phyloP scores from a whole-genome alignment of 2,329 filamentous ascomycete genomes.

The Penicillium sp. region DNA sequence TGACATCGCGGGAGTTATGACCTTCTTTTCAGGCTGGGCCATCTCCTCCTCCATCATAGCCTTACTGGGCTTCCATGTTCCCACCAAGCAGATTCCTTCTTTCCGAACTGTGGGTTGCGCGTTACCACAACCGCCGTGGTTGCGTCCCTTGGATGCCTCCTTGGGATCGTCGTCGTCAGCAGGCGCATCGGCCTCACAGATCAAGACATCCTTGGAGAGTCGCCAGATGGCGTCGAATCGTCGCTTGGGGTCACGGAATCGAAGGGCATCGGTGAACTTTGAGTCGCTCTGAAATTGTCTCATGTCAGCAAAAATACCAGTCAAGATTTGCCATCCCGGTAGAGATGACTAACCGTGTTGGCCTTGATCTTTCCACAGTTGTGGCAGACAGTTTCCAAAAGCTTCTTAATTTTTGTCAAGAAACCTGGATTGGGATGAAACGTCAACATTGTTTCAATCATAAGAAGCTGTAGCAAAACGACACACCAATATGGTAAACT shows the following conservation, averaged over 20 bases:
- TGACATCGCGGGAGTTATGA: slow-evolving; percentile 80
- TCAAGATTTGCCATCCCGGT: slow-evolving; percentile 57
- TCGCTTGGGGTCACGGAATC: slow-evolving; percentile 85
- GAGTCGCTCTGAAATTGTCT: slow-evolving; percentile 68
- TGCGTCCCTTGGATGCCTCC: slow-evolving; percentile 57
- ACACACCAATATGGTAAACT: slow-evolving; percentile 77
- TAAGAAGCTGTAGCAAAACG: slow-evolving; percentile 14
- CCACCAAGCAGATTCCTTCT: slow-evolving; percentile 80
- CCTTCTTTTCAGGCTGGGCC: slow-evolving; percentile 74
- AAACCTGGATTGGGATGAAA: slow-evolving; percentile 64
- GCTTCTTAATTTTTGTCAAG: slow-evolving; percentile 98
- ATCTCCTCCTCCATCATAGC: slow-evolving; percentile 69
- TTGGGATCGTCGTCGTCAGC: slow-evolving; percentile 69
- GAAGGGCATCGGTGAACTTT: slow-evolving; percentile 79
- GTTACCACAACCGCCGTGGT: slow-evolving; percentile 93
- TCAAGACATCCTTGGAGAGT: slow-evolving; percentile 83
- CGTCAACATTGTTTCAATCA: slow-evolving; percentile 27
- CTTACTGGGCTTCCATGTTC: slow-evolving; percentile 70
- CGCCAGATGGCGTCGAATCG: slow-evolving; percentile 93
- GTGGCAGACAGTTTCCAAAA: slow-evolving; percentile 97
- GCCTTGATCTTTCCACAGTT: slow-evolving; percentile 97
- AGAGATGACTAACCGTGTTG: slow-evolving; percentile 90
- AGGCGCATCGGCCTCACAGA: slow-evolving; percentile 77
- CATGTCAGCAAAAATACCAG: slow-evolving; percentile 53
- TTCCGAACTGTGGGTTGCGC: slow-evolving; percentile 84